Percentiles rank a stretch among this genome's conserved stretches.
phyloP scores from a whole-genome alignment of 2,329 filamentous ascomycete genomes.

The Epichloe coenophiala region DNA sequence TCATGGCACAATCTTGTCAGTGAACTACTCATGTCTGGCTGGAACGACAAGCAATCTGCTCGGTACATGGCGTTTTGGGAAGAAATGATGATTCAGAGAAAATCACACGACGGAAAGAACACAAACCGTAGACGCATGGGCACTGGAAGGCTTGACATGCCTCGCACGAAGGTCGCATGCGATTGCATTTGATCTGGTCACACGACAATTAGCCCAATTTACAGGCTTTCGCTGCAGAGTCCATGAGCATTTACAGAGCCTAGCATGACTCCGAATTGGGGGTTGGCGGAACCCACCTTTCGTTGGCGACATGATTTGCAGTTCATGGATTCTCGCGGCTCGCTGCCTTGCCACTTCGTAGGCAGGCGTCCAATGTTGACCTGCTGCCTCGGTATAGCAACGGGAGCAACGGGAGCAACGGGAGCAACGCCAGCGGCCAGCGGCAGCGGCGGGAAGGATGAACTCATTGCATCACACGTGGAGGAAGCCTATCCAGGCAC shows the following conservation, averaged over 20 bases:
- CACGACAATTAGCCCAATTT: neutral
- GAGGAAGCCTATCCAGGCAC: too few species aligned
- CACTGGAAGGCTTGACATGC: constrained; percentile 84
- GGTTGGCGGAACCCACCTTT: constrained; percentile 46
- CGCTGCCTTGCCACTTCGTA: constrained; percentile 54
- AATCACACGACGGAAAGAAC: too few species aligned
- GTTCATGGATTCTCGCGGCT: constrained; percentile 84
- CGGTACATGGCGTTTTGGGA: neutral
- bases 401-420: constrained; percentile 16
- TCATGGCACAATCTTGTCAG: neutral
- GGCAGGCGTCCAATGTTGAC: constrained; percentile 71
- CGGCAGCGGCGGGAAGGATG: neutral
- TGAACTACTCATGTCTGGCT: neutral
- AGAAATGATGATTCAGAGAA: too few species aligned
- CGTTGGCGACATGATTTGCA: constrained; percentile 89
- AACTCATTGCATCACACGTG: constrained; percentile 17
- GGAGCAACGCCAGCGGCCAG: neutral
- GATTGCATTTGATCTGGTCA: constrained; percentile 77
- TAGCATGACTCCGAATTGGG: neutral
- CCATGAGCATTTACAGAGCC: neutral
- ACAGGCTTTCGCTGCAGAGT: neutral
- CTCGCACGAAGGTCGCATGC: constrained; percentile 71
- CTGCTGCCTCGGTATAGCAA: constrained; percentile 51
- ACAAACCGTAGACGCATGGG: constrained; percentile 73
- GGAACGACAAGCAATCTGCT: neutral